A percentile compares a stretch with the other conserved stretches of the same genome.
These are phyloP conservation scores for Scheffersomyces ergatensis DNA, from an alignment of 805 yeast species.

Conservation along the genomic window DNA sequence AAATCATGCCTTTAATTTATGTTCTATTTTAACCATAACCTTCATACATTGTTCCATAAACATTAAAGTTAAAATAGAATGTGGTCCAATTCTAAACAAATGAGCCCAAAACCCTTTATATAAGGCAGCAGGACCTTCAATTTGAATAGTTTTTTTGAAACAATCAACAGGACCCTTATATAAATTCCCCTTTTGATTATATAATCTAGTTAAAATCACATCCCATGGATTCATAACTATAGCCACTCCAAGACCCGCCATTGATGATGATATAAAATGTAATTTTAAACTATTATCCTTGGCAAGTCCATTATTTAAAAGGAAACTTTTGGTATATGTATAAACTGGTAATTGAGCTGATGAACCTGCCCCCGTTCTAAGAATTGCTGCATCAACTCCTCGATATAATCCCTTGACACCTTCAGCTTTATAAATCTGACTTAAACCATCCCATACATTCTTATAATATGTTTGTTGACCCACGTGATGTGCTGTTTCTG, in stretches of 20 bases:
- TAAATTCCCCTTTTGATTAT: constrained; percentile 87
- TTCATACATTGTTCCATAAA: constrained; percentile 96
- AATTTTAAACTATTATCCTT: constrained; percentile 60
- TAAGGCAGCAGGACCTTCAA: constrained; percentile 84
- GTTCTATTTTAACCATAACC: constrained; percentile 35
- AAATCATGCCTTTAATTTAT: neutral
- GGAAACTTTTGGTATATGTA: constrained; percentile 65
- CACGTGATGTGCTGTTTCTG: constrained; percentile 30
- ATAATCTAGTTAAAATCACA: constrained; percentile 89
- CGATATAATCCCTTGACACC: constrained; percentile 79
- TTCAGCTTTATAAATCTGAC: constrained; percentile 58
- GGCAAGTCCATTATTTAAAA: constrained; percentile 52
- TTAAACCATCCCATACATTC: constrained; percentile 65
- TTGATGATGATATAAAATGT: constrained; percentile 71
- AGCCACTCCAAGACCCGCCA: constrained; percentile 90
- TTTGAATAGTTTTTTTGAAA: constrained; percentile 70
- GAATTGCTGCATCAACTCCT: constrained; percentile 92
- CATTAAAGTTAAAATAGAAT: constrained; percentile 83
- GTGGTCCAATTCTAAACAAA: constrained; percentile 89
- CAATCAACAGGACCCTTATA: constrained; percentile 91
- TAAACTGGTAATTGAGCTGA: constrained; percentile 93
- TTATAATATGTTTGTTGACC: constrained; percentile 93
- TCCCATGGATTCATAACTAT: constrained; percentile 98
- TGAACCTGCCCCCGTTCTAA: constrained; percentile 95
- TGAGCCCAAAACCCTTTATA: constrained; percentile 97